These are phyloP conservation scores for Juglanconis oblonga DNA, from an alignment of 2,329 filamentous ascomycete species.

Conservation along the genomic window DNA sequence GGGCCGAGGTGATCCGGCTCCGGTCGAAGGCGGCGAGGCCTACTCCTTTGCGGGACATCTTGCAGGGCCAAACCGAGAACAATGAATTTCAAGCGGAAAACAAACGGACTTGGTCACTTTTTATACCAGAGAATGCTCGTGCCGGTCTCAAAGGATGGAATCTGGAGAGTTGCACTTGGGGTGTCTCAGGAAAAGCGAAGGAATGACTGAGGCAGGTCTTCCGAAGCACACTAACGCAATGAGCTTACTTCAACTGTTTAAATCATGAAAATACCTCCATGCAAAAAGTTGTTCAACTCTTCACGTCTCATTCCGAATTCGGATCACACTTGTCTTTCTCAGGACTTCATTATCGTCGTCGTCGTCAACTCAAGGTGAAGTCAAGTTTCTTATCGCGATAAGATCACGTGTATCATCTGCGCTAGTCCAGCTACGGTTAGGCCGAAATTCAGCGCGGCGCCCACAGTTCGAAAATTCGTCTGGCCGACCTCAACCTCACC, in stretches of 20 bases:
- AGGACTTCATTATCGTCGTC: not conserved
- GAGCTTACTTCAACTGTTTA: too few species aligned
- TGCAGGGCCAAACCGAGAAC: not conserved
- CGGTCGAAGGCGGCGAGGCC: conserved; percentile 89
- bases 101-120: not conserved
- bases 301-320: not conserved
- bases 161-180: not conserved
- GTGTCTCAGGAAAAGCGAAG: not conserved
- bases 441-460: not conserved
- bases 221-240: not conserved
- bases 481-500: conserved; percentile 5
- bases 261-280: not conserved
- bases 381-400: conserved; percentile 8
- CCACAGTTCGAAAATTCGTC: conserved; percentile 20
- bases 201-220: not conserved
- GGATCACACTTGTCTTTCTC: too few species aligned
- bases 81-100: not conserved
- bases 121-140: too few species aligned
- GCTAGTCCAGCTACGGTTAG: not conserved
- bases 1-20: conserved; percentile 77
- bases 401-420: conserved; percentile 6
- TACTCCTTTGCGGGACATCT: conserved; percentile 75
- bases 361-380: not conserved
- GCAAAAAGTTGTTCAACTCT: not conserved
- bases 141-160: not conserved